Conservation (phyloP, 148 eudicot genomes). For the Hydrangea macrophylla region DNA sequence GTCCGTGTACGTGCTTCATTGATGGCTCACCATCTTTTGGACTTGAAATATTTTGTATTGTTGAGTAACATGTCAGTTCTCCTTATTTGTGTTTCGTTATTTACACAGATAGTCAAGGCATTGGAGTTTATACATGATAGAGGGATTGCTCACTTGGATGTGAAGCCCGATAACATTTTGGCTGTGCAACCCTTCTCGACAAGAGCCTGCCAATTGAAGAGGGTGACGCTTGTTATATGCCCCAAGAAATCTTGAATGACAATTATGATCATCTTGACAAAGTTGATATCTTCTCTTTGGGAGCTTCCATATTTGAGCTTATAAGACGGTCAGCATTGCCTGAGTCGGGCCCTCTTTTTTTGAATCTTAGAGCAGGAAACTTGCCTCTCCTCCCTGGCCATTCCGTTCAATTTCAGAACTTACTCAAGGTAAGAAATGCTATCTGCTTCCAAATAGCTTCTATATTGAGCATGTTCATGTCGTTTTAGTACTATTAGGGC, state of each 20-base stretch:
- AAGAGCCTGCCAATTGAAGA: slow-evolving; percentile 85
- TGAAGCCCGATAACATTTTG: slow-evolving; percentile 97
- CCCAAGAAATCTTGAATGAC: slow-evolving; percentile 89
- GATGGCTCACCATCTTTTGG: too few species aligned
- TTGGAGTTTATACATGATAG: slow-evolving; percentile 68
- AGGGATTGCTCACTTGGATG: slow-evolving; percentile 90
- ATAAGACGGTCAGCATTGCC: slow-evolving; percentile 65
- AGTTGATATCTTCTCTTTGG: slow-evolving; percentile 89
- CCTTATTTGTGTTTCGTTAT: background rate
- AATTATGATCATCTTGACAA: slow-evolving; percentile 83
- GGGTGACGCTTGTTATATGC: slow-evolving; percentile 96
- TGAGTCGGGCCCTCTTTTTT: slow-evolving; percentile 48
- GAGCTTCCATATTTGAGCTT: slow-evolving; percentile 75
- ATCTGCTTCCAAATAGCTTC: too few species aligned
- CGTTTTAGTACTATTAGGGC: too few species aligned
- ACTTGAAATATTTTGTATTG: background rate
- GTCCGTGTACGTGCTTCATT: too few species aligned
- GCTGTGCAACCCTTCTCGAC: slow-evolving; percentile 85
- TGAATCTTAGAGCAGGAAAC: slow-evolving; percentile 64
- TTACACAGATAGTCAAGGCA: slow-evolving; percentile 74
- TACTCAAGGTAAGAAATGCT: slow-evolving; percentile 63
- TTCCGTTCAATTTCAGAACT: slow-evolving; percentile 64
- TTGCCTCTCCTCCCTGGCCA: slow-evolving; percentile 78
- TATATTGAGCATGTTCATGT: too few species aligned
- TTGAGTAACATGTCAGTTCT: background rate